Evolutionary conservation across 2,329 filamentous ascomycete species (phyloP).

Genomic region (Polychaeton citri): DNA sequence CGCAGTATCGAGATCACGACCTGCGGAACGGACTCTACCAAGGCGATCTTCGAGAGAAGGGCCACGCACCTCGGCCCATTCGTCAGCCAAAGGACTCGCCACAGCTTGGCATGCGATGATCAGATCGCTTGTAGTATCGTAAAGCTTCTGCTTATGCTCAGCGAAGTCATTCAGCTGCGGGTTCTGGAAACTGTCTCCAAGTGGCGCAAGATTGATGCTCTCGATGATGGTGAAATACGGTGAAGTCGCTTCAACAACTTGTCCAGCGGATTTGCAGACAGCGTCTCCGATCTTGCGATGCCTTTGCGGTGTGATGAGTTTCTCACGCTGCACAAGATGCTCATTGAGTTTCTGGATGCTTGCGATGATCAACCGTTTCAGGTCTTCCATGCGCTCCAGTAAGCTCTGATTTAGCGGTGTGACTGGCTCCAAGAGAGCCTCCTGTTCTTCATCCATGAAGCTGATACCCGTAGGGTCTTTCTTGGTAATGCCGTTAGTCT

Average conservation of each 20-base stretch:
- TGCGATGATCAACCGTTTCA: constrained; percentile 72
- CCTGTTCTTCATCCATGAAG: constrained; percentile 78
- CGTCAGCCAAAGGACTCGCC: constrained; percentile 81
- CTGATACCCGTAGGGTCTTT: constrained; percentile 53
- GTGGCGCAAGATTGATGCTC: constrained; percentile 72
- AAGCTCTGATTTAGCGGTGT: constrained; percentile 62
- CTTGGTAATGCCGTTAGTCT: constrained; percentile 48
- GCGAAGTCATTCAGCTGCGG: constrained; percentile 79
- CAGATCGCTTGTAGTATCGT: constrained; percentile 85
- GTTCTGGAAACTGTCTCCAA: constrained; percentile 67
- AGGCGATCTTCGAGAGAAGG: constrained; percentile 80
- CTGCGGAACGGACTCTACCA: constrained; percentile 63
- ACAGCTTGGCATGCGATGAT: constrained; percentile 79
- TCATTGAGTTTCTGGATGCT: constrained; percentile 81
- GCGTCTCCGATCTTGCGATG: constrained; percentile 73
- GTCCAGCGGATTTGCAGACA: constrained; percentile 63
- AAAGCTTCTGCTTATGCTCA: constrained; percentile 81
- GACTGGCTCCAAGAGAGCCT: constrained; percentile 57
- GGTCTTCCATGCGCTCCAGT: constrained; percentile 71
- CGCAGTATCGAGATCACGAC: constrained; percentile 70
- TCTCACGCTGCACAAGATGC: constrained; percentile 62
- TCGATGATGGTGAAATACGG: constrained; percentile 84
- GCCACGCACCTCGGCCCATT: constrained; percentile 87
- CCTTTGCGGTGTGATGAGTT: constrained; percentile 63
- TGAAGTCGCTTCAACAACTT: constrained; percentile 76